A percentile compares a stretch with the other conserved stretches of the same genome.
These are phyloP conservation scores for Pseudocercospora musae DNA, from an alignment of 2,329 filamentous ascomycete genomes.

Conservation along the genomic window DNA sequence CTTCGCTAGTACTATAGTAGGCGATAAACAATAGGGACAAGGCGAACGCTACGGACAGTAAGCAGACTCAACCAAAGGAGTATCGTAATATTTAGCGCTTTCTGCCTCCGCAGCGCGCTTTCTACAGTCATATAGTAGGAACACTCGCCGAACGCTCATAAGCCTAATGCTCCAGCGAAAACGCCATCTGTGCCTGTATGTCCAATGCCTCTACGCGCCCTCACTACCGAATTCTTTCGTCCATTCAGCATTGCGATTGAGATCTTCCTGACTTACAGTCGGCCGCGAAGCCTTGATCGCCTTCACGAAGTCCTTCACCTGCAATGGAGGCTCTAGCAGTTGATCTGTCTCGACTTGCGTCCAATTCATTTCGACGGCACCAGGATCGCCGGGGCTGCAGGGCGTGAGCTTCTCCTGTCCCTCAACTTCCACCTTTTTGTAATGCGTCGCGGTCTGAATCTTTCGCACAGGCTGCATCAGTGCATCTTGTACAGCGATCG, in stretches of 20 bases:
- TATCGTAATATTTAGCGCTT: background rate
- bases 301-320: constrained; percentile 88
- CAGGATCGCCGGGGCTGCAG: constrained; percentile 85
- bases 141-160: background rate
- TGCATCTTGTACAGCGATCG: constrained; percentile 91
- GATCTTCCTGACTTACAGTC: constrained; percentile 83
- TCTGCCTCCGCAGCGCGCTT: background rate
- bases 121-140: background rate
- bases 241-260: constrained; percentile 84
- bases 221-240: constrained; percentile 95
- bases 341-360: constrained; percentile 79
- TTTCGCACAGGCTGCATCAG: constrained; percentile 96
- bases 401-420: constrained; percentile 70
- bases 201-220: constrained; percentile 49
- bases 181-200: background rate
- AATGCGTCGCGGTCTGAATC: constrained; percentile 96
- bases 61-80: background rate
- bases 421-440: constrained; percentile 76
- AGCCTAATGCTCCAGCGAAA: background rate
- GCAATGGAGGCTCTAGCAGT: constrained; percentile 79
- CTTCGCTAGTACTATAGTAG: background rate
- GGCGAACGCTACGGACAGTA: no score
- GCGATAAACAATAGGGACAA: no score
- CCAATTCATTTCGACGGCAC: constrained; percentile 91
- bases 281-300: constrained; percentile 85